phyloP scores from a whole-genome alignment of 257 asterid species.

The Capsicum rhomboideum region DNA sequence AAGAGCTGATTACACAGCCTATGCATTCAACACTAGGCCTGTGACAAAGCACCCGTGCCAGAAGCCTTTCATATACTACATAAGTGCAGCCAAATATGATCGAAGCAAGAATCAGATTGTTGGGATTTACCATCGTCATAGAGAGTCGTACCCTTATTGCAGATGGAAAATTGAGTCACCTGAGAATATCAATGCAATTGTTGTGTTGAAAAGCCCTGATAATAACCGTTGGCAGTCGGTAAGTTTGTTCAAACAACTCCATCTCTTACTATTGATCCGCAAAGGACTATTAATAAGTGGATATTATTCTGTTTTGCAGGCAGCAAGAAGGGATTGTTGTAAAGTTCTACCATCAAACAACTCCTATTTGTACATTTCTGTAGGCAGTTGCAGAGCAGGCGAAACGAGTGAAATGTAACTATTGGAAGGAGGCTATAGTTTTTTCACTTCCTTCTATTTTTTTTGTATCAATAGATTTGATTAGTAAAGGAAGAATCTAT shows the following conservation, averaged over 20 bases:
- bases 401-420: background rate
- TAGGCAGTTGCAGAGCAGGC: background rate
- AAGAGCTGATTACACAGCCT: conserved; percentile 73
- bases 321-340: conserved; percentile 12
- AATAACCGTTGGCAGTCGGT: conserved; percentile 61
- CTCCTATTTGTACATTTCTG: background rate
- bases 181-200: conserved; percentile 30
- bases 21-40: conserved; percentile 87
- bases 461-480: background rate
- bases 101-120: conserved; percentile 40
- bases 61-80: conserved; percentile 63
- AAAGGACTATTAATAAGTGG: background rate
- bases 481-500: background rate
- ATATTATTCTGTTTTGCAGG: conserved; percentile 13
- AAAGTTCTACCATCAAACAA: conserved; percentile 4
- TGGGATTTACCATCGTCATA: conserved; percentile 47
- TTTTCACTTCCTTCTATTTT: background rate
- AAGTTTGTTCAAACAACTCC: background rate
- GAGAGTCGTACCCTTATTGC: conserved; percentile 48
- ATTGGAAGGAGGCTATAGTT: background rate
- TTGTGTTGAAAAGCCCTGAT: conserved; percentile 62
- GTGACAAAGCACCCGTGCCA: conserved; percentile 80
- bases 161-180: conserved; percentile 60
- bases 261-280: background rate
- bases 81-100: conserved; percentile 46